Evolutionary conservation across 305 asterid species (phyloP).

Genomic region (Petunia hybrid): DNA sequence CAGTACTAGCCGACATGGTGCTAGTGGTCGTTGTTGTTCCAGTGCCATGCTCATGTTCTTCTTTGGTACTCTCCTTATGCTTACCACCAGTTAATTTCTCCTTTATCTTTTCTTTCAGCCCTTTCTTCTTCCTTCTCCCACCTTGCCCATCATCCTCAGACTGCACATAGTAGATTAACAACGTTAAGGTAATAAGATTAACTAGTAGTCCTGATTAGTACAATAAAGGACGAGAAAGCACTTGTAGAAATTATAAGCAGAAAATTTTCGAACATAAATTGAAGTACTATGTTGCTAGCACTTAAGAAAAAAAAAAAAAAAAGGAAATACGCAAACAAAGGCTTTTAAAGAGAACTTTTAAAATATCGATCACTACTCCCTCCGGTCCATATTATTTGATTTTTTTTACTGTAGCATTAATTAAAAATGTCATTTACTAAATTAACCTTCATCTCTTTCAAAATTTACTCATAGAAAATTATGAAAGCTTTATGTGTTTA

Average conservation of each 20-base stretch:
- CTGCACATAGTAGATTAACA: slow-evolving; percentile 33
- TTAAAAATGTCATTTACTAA: too few relatives aligned
- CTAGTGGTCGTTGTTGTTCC: slow-evolving; percentile 37
- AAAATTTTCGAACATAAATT: too few relatives aligned
- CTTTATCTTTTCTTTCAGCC: slow-evolving; percentile 73
- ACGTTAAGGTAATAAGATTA: background rate
- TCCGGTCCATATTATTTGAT: too few relatives aligned
- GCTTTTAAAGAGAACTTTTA: too few relatives aligned
- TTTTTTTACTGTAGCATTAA: too few relatives aligned
- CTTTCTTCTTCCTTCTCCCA: slow-evolving; percentile 77
- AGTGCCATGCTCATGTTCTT: slow-evolving; percentile 35
- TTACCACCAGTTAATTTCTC: slow-evolving; percentile 63
- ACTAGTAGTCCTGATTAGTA: background rate
- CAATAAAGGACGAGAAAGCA: background rate
- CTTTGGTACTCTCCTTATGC: slow-evolving; percentile 41
- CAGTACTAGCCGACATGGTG: slow-evolving; percentile 43
- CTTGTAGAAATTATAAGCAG: background rate
- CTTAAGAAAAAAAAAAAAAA: too few relatives aligned
- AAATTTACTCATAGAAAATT: too few relatives aligned
- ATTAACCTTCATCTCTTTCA: too few relatives aligned
- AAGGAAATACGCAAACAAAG: too few relatives aligned
- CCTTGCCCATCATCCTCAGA: slow-evolving; percentile 87
- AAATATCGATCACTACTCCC: too few relatives aligned
- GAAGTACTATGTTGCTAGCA: too few relatives aligned
- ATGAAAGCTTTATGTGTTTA: too few relatives aligned